phyloP scores from a whole-genome alignment of 768 basidiomycete genomes.

The Pluteus cervinus region DNA sequence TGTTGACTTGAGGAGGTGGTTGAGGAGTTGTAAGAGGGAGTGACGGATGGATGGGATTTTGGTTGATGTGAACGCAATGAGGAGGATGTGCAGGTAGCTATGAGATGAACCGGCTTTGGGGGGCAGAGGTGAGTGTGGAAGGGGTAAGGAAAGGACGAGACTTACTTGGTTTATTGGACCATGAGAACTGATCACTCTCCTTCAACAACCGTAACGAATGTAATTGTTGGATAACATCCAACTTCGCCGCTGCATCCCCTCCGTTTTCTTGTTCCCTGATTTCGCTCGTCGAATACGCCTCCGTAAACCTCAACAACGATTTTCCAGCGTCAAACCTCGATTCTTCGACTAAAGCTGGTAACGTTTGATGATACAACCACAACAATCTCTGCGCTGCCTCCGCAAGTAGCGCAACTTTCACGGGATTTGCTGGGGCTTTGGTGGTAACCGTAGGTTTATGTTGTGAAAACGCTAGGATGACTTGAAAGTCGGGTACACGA shows the following conservation, averaged over 20 bases:
- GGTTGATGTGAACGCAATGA: conserved; percentile 54
- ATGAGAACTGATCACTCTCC: conserved; percentile 74
- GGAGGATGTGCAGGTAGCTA: conserved; percentile 67
- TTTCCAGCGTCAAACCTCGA: conserved; percentile 85
- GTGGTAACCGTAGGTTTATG: conserved; percentile 17
- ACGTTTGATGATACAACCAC: conserved; percentile 77
- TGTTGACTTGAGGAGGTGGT: conserved; percentile 60
- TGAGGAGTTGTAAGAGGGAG: conserved; percentile 47
- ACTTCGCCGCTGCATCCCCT: conserved; percentile 19
- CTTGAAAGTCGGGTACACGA: conserved; percentile 82
- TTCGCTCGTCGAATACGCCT: conserved; percentile 2
- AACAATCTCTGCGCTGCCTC: conserved; percentile 79
- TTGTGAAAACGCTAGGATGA: conserved; percentile 79
- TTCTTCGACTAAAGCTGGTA: conserved; percentile 72
- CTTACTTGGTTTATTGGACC: conserved; percentile 70
- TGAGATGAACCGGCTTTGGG: conserved; percentile 29
- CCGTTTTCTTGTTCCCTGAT: conserved; percentile 6
- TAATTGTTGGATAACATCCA: conserved; percentile 57
- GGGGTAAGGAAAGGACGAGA: conserved; percentile 7
- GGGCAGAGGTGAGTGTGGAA: conserved; percentile 1
- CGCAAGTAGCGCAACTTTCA: conserved; percentile 46
- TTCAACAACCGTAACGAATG: conserved; percentile 73
- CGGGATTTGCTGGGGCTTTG: conserved; percentile 4
- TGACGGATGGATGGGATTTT: conserved; percentile 42
- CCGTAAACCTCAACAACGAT: conserved; percentile 45